These are phyloP conservation scores for Leptographium wingfieldii DNA, from an alignment of 2,329 filamentous ascomycete genomes.

Conservation along the genomic window DNA sequence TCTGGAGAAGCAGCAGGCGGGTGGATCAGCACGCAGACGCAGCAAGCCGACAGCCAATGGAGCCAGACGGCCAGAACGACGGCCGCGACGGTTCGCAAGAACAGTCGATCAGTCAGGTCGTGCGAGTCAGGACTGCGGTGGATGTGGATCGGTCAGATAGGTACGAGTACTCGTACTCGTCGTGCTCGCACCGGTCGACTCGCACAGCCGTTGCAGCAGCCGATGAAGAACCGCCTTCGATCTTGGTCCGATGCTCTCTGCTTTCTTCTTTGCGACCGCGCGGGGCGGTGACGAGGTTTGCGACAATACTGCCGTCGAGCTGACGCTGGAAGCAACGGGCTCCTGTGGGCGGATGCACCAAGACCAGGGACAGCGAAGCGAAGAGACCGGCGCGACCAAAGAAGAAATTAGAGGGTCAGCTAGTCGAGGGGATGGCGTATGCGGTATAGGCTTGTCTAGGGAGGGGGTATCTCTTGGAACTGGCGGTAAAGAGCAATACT, in stretches of 20 bases:
- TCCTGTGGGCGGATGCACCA: neutral
- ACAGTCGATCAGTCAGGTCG: neutral
- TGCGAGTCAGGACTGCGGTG: neutral
- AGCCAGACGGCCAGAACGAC: neutral
- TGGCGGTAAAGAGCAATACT: neutral
- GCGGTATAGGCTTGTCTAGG: neutral
- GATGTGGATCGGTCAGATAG: too few relatives aligned
- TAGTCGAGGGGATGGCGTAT: neutral
- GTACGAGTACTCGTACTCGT: too few relatives aligned
- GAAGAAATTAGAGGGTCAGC: neutral
- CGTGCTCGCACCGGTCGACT: too few relatives aligned
- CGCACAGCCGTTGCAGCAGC: too few relatives aligned
- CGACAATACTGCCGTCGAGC: neutral
- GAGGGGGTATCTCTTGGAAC: neutral
- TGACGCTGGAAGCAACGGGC: neutral
- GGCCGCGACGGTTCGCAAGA: neutral
- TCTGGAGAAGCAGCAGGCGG: too few relatives aligned
- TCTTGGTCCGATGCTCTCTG: too few relatives aligned
- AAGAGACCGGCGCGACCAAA: neutral
- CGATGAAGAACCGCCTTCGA: too few relatives aligned
- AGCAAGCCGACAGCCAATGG: neutral
- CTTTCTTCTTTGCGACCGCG: too few relatives aligned
- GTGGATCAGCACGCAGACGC: too few relatives aligned
- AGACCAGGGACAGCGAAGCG: neutral
- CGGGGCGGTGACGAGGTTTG: neutral